These are phyloP conservation scores for Byssochlamys sp. DNA, from an alignment of 2,329 filamentous ascomycete species.

Conservation along the genomic window DNA sequence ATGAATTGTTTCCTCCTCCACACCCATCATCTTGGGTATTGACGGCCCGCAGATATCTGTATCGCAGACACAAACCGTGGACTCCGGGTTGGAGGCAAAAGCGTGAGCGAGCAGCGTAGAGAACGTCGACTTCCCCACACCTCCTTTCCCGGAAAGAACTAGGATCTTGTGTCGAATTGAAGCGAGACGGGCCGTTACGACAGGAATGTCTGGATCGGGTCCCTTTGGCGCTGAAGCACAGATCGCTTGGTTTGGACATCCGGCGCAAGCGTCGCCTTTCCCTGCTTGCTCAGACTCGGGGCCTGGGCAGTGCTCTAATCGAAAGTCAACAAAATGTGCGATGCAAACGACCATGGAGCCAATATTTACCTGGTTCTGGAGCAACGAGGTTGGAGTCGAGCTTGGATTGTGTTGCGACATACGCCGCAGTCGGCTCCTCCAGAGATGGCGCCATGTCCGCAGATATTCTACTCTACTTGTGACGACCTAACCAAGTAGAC, in stretches of 20 bases:
- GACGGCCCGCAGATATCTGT: constrained; percentile 93
- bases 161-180: constrained; percentile 85
- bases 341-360: not conserved
- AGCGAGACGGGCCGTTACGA: constrained; percentile 74
- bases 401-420: constrained; percentile 67
- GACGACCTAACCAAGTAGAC: not conserved
- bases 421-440: constrained; percentile 62
- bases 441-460: constrained; percentile 68
- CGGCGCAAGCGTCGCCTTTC: constrained; percentile 71
- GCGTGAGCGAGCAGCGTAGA: constrained; percentile 79
- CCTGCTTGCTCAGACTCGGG: constrained; percentile 50
- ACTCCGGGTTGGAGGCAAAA: constrained; percentile 70
- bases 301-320: constrained; percentile 77
- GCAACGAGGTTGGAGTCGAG: constrained; percentile 76
- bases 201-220: constrained; percentile 82
- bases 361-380: constrained; percentile 61
- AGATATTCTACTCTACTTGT: not conserved
- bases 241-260: constrained; percentile 90
- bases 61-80: constrained; percentile 88
- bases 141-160: constrained; percentile 86
- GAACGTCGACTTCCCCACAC: constrained; percentile 93
- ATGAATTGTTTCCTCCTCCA: constrained; percentile 87
- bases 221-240: constrained; percentile 91
- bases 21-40: constrained; percentile 98
- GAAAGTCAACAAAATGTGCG: constrained; percentile 2